phyloP scores from a whole-genome alignment of 2,329 filamentous ascomycete genomes.

The Ophiocordyceps robertsii region DNA sequence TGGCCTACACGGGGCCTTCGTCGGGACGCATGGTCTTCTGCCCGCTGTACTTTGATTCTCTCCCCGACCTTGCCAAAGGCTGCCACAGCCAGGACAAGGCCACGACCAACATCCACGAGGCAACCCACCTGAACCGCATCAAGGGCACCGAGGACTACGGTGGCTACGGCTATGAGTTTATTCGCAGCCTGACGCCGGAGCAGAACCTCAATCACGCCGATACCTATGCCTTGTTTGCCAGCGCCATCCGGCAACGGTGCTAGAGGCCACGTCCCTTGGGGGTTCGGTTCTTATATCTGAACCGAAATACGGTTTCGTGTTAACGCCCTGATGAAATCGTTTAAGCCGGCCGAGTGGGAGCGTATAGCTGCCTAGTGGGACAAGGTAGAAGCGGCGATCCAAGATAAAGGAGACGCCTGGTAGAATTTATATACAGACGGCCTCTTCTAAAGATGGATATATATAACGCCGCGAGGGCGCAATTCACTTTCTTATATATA shows the following conservation, averaged over 20 bases:
- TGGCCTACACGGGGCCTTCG: slow-evolving; percentile 48
- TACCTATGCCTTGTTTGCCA: slow-evolving; percentile 30
- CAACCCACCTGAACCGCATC: slow-evolving; percentile 44
- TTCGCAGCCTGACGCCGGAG: slow-evolving; percentile 28
- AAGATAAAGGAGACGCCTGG: no score
- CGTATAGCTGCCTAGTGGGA: no score
- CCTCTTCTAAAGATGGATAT: no score
- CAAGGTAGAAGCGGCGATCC: no score
- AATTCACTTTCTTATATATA: no score
- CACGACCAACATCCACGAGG: slow-evolving; percentile 52
- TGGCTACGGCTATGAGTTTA: slow-evolving; percentile 42
- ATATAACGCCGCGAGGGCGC: no score
- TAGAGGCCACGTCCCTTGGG: slow-evolving; percentile 8
- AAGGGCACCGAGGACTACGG: slow-evolving; percentile 46
- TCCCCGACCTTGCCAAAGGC: slow-evolving; percentile 30
- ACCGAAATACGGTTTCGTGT: no score
- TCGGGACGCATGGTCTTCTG: slow-evolving; percentile 47
- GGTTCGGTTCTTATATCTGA: no score
- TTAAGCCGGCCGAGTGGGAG: no score
- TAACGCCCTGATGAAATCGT: no score
- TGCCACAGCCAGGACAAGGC: slow-evolving; percentile 56
- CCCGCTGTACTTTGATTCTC: slow-evolving; percentile 40
- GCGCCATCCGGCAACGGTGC: slow-evolving; percentile 25
- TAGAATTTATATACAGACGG: no score
- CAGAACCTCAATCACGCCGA: slow-evolving; percentile 53